phyloP scores from a whole-genome alignment of 208 protist genomes.

The Crithidia mellificae region DNA sequence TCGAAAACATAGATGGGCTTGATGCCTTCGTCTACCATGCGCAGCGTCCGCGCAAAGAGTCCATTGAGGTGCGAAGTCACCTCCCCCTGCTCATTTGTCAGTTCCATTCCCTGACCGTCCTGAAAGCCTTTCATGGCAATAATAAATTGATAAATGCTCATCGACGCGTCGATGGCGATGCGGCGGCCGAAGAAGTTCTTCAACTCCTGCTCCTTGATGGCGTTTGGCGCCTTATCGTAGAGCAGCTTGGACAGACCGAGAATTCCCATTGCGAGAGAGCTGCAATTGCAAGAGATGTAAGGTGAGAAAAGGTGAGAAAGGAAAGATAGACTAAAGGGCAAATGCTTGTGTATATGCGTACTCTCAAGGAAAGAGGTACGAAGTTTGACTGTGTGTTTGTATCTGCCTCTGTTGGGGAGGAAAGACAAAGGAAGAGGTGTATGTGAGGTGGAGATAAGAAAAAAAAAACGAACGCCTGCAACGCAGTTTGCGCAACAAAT shows the following conservation, averaged over 20 bases:
- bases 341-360: background rate
- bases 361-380: too few relatives aligned
- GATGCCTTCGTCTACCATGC: conserved; percentile 98
- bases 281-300: background rate
- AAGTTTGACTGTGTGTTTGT: too few relatives aligned
- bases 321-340: background rate
- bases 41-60: conserved; percentile 97
- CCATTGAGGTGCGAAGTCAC: conserved; percentile 98
- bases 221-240: conserved; percentile 90
- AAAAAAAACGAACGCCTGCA: too few relatives aligned
- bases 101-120: conserved; percentile 85
- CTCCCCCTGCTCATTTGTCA: conserved; percentile 97
- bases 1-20: conserved; percentile 99
- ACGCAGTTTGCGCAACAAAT: too few relatives aligned
- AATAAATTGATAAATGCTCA: conserved; percentile 99
- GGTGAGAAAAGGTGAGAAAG: background rate
- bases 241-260: conserved; percentile 96
- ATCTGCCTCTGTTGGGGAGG: too few relatives aligned
- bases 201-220: conserved; percentile 93
- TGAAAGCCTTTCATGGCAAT: conserved; percentile 94
- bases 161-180: conserved; percentile 99
- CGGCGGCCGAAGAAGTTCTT: conserved; percentile 97
- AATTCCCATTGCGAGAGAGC: conserved; percentile 93
- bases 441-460: too few relatives aligned
- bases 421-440: too few relatives aligned